A percentile compares a stretch with the other conserved stretches of the same genome.
phyloP scores from a whole-genome alignment of 371 early-diverging fungal species.

The Phascolomyces articulosus region DNA sequence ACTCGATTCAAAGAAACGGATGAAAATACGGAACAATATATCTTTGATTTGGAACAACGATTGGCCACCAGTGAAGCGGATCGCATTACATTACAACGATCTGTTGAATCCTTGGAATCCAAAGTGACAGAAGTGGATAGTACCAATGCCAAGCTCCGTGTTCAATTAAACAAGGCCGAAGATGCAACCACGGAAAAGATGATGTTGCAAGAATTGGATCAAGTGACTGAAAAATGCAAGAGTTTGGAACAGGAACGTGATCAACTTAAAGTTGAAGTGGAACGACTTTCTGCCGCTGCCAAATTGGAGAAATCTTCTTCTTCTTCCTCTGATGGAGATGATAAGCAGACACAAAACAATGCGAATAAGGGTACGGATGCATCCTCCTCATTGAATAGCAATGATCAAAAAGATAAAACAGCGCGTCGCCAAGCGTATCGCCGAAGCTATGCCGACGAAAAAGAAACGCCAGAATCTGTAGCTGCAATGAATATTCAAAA shows the following conservation, averaged over 20 bases:
- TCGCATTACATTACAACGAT: constrained; percentile 23
- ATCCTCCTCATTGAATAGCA: neutral
- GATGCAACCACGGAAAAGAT: constrained; percentile 24
- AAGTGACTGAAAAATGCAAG: constrained; percentile 22
- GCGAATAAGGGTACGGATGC: no score
- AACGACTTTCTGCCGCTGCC: constrained; percentile 6
- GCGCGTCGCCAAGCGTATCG: constrained; percentile 17
- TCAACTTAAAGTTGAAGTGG: constrained; percentile 19
- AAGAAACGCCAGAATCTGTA: constrained; percentile 28
- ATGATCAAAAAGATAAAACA: constrained; percentile 1
- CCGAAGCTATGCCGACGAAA: constrained; percentile 37
- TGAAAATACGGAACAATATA: constrained; percentile 52
- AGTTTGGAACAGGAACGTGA: constrained; percentile 32
- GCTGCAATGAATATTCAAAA: constrained; percentile 19
- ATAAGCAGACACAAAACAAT: no score
- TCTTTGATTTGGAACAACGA: constrained; percentile 45
- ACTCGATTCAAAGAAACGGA: constrained; percentile 48
- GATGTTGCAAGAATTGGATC: constrained; percentile 36
- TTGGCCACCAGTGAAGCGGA: constrained; percentile 39
- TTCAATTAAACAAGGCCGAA: constrained; percentile 18
- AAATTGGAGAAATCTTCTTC: neutral
- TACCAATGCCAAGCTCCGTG: constrained; percentile 10
- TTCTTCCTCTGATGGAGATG: no score
- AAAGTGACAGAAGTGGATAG: constrained; percentile 4
- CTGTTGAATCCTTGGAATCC: constrained; percentile 26